Conservation (phyloP, 108 stramenopile species). For the Chaetoceros tenuissimus region DNA sequence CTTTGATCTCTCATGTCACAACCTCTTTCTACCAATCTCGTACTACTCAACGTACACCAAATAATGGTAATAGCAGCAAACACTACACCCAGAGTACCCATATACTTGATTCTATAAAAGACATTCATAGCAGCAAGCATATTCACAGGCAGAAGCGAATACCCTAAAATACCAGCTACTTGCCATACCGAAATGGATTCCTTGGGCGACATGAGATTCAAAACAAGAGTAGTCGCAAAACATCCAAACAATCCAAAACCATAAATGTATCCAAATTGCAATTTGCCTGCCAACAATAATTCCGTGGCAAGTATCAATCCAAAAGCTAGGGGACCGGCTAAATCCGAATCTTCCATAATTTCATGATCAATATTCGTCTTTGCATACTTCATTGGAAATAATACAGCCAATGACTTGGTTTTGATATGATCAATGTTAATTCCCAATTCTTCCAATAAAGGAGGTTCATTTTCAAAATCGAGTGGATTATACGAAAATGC, state of each 20-base stretch:
- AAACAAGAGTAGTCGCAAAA: slow-evolving; percentile 67
- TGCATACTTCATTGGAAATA: slow-evolving; percentile 57
- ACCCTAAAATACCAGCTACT: slow-evolving; percentile 89
- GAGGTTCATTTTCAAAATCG: slow-evolving; percentile 92
- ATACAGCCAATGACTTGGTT: slow-evolving; percentile 84
- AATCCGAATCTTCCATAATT: slow-evolving; percentile 78
- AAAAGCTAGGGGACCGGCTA: slow-evolving; percentile 95
- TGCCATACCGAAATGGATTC: slow-evolving; percentile 73
- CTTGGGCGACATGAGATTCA: slow-evolving; percentile 86
- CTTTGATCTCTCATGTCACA: slow-evolving; percentile 89
- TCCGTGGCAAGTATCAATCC: slow-evolving; percentile 80
- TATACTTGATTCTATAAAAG: slow-evolving; percentile 48
- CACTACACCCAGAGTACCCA: slow-evolving; percentile 63
- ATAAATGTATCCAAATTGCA: slow-evolving; percentile 98
- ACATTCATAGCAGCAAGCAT: slow-evolving; percentile 85
- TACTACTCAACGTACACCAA: slow-evolving; percentile 89
- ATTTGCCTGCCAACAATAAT: slow-evolving; percentile 86
- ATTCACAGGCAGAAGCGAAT: slow-evolving; percentile 95
- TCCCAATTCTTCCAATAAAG: slow-evolving; percentile 96
- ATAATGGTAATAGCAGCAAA: slow-evolving; percentile 73
- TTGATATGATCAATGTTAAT: slow-evolving; percentile 93
- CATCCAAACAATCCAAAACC: slow-evolving; percentile 94
- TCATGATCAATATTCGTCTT: slow-evolving; percentile 16
- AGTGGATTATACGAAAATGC: not conserved
- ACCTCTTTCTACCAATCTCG: slow-evolving; percentile 90